These are phyloP conservation scores for Verticillium klebahnii DNA, from an alignment of 2,329 filamentous ascomycete genomes.

Conservation along the genomic window DNA sequence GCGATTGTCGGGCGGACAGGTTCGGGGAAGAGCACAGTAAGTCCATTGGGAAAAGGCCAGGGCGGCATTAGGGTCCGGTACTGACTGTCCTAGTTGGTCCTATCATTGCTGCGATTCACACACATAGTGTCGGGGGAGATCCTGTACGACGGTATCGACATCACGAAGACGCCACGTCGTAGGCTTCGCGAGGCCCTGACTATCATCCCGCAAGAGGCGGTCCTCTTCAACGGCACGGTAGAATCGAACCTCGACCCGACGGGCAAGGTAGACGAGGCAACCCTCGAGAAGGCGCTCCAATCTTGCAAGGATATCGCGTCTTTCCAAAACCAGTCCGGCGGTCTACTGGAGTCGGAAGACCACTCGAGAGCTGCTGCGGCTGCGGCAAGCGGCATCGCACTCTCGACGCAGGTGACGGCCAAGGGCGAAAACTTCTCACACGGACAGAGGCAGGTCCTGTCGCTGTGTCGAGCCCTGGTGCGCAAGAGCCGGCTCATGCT, in stretches of 20 bases:
- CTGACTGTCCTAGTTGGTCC: conserved; percentile 26
- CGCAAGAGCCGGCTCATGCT: conserved; percentile 51
- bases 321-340: conserved; percentile 34
- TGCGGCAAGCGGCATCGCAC: conserved; percentile 21
- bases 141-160: conserved; percentile 51
- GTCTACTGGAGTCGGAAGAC: not conserved
- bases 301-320: conserved; percentile 57
- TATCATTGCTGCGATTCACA: conserved; percentile 52
- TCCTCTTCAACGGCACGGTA: conserved; percentile 50
- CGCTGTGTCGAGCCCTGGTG: conserved; percentile 51
- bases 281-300: conserved; percentile 54
- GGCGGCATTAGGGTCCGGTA: not conserved
- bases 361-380: not conserved
- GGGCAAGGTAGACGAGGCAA: conserved; percentile 44
- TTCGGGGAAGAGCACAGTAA: conserved; percentile 77
- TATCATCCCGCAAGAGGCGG: conserved; percentile 56
- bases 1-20: conserved; percentile 78
- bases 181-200: conserved; percentile 49
- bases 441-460: conserved; percentile 54
- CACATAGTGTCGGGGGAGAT: conserved; percentile 47
- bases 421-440: conserved; percentile 53
- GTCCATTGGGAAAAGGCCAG: conserved; percentile 13
- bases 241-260: conserved; percentile 61
- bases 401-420: conserved; percentile 44
- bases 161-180: conserved; percentile 44